phyloP scores from a whole-genome alignment of 257 asterid genomes.

The Gentiana macrophylla region DNA sequence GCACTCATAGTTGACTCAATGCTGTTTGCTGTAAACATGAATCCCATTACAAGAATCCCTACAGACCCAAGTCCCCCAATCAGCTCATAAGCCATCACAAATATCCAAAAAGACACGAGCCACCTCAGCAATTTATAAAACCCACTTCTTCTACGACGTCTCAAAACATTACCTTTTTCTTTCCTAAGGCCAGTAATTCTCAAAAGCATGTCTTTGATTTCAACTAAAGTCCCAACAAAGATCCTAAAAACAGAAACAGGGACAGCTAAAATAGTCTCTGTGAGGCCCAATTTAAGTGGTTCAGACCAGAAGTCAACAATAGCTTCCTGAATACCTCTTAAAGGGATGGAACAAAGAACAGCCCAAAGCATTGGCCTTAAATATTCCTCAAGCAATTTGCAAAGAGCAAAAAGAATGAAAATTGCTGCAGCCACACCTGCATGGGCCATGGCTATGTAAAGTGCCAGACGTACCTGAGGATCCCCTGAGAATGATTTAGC shows the following conservation, averaged over 20 bases:
- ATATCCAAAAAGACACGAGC: slow-evolving; percentile 87
- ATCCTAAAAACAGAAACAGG: slow-evolving; percentile 74
- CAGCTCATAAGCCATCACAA: slow-evolving; percentile 67
- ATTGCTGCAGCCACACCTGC: slow-evolving; percentile 65
- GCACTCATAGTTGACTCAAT: slow-evolving; percentile 69
- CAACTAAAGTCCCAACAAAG: slow-evolving; percentile 69
- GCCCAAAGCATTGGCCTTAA: slow-evolving; percentile 89
- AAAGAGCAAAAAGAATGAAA: slow-evolving; percentile 56
- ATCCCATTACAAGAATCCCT: slow-evolving; percentile 52
- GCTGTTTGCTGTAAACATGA: slow-evolving; percentile 43
- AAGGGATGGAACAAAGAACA: slow-evolving; percentile 82
- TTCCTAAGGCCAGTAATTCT: slow-evolving; percentile 39
- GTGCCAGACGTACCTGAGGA: slow-evolving; percentile 92
- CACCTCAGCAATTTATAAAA: slow-evolving; percentile 58
- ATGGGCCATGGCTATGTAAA: slow-evolving; percentile 97
- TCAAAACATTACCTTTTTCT: slow-evolving; percentile 19
- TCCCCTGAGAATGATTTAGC: slow-evolving; percentile 37
- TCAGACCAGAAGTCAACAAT: slow-evolving; percentile 83
- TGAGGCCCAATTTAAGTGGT: slow-evolving; percentile 76
- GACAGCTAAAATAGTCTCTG: slow-evolving; percentile 74
- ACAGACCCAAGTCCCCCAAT: slow-evolving; percentile 57
- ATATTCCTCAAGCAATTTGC: slow-evolving; percentile 71
- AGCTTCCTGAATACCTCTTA: slow-evolving; percentile 76
- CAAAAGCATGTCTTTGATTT: slow-evolving; percentile 39
- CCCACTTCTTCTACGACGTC: slow-evolving; percentile 55